phyloP scores from a whole-genome alignment of 345 rosid genomes.

The Lepidium aucheri region DNA sequence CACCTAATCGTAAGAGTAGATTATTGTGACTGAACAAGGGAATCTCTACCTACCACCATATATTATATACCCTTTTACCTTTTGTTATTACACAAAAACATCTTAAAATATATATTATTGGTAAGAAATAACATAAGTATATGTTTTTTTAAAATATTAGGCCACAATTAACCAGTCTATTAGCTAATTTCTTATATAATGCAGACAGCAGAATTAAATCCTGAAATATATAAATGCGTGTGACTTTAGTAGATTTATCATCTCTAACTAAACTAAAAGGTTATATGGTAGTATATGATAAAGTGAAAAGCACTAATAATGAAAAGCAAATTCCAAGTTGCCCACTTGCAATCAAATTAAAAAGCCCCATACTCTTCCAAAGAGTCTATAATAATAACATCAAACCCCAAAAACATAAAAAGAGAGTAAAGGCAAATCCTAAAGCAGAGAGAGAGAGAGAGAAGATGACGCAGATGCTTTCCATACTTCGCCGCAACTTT shows the following conservation, averaged over 20 bases:
- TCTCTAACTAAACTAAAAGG: no score
- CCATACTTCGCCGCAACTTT: slow-evolving; percentile 35
- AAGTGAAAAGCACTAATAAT: slow-evolving; percentile 22
- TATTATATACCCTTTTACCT: not conserved
- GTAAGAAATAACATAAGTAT: no score
- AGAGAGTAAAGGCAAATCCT: not conserved
- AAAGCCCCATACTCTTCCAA: slow-evolving; percentile 17
- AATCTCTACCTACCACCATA: slow-evolving; percentile 6
- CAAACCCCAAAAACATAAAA: not conserved
- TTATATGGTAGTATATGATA: not conserved
- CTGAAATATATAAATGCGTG: no score
- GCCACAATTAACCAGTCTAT: no score
- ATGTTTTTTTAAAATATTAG: no score
- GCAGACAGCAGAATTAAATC: no score
- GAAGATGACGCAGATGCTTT: slow-evolving; percentile 40
- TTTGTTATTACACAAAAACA: not conserved
- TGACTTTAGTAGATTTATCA: no score
- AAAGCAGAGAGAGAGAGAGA: not conserved
- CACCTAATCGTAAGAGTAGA: not conserved
- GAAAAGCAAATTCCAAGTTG: slow-evolving; percentile 29
- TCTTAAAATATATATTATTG: not conserved
- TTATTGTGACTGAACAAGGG: not conserved
- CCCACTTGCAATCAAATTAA: slow-evolving; percentile 22
- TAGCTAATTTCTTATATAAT: no score
- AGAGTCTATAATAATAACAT: slow-evolving; percentile 1